These are phyloP conservation scores for Coemansia sp. DNA, from an alignment of 192 early-diverging fungal genomes.

Conservation along the genomic window DNA sequence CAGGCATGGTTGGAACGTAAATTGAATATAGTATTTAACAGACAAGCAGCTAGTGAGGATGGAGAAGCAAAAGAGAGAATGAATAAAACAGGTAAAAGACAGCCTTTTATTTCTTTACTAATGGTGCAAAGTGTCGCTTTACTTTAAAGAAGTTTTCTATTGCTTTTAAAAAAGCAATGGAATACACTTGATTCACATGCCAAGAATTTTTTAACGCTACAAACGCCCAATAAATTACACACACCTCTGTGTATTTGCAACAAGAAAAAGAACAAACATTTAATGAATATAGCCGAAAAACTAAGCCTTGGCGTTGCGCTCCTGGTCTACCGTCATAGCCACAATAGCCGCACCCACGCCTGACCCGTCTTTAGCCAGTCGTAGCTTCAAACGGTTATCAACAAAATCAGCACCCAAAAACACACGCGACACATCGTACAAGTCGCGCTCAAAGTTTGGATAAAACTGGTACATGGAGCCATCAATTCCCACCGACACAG, in stretches of 20 bases:
- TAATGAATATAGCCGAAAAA: too few relatives aligned
- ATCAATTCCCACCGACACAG: slow-evolving; percentile 57
- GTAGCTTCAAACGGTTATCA: slow-evolving; percentile 59
- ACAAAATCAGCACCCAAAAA: slow-evolving; percentile 63
- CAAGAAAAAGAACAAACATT: background rate
- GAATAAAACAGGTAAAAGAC: background rate
- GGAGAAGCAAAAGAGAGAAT: background rate
- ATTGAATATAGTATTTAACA: background rate
- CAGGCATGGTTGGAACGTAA: too few relatives aligned
- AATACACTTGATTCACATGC: too few relatives aligned
- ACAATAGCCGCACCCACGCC: slow-evolving; percentile 76
- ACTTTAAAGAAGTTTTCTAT: too few relatives aligned
- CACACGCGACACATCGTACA: slow-evolving; percentile 73
- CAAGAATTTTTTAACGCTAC: too few relatives aligned
- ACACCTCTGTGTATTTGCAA: background rate
- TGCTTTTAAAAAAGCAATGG: background rate
- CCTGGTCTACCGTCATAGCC: slow-evolving; percentile 45
- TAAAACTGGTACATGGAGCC: slow-evolving; percentile 68
- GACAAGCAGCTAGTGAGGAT: background rate
- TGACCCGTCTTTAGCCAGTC: slow-evolving; percentile 76
- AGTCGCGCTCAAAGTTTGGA: slow-evolving; percentile 64
- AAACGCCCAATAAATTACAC: too few relatives aligned
- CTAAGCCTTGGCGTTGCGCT: background rate
- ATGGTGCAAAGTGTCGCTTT: too few relatives aligned
- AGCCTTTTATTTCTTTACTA: background rate